These are phyloP conservation scores for Tetrapisispora arboricola DNA, from an alignment of 805 yeast genomes.

Conservation along the genomic window DNA sequence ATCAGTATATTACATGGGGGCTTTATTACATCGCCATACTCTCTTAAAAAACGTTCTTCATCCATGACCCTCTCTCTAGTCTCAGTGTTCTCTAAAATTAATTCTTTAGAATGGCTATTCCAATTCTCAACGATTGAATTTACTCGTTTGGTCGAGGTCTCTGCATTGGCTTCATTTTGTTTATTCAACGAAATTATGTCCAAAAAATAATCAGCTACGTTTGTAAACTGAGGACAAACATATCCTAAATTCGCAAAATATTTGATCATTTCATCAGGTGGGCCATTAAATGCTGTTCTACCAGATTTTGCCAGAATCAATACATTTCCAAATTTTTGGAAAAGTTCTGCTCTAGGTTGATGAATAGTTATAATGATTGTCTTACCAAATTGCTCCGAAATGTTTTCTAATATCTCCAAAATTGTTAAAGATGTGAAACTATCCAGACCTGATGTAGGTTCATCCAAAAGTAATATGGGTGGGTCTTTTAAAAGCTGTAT, in stretches of 20 bases:
- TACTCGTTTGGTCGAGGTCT: slow-evolving; percentile 33
- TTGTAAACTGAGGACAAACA: slow-evolving; percentile 49
- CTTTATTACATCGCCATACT: slow-evolving; percentile 15
- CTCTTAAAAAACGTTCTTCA: slow-evolving; percentile 3
- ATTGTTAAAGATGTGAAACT: slow-evolving; percentile 67
- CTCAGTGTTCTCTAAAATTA: neutral
- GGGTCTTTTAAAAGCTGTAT: slow-evolving; percentile 68
- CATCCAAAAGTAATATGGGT: slow-evolving; percentile 63
- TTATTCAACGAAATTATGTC: slow-evolving; percentile 56
- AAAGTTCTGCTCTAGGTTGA: slow-evolving; percentile 67
- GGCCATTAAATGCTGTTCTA: slow-evolving; percentile 56
- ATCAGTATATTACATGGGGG: slow-evolving; percentile 11
- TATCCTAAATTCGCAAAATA: slow-evolving; percentile 44
- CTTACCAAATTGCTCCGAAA: slow-evolving; percentile 46
- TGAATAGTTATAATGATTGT: slow-evolving; percentile 73
- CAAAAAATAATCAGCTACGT: slow-evolving; percentile 64
- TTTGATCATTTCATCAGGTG: slow-evolving; percentile 33
- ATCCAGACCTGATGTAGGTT: slow-evolving; percentile 85
- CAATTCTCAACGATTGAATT: slow-evolving; percentile 31
- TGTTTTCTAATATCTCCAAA: slow-evolving; percentile 43
- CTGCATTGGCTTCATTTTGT: slow-evolving; percentile 35
- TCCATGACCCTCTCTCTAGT: slow-evolving; percentile 6
- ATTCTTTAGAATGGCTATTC: slow-evolving; percentile 13
- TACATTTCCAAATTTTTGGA: slow-evolving; percentile 58
- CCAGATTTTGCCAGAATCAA: slow-evolving; percentile 68